Percentiles rank a stretch among this genome's conserved stretches.
These are phyloP conservation scores for Leishmania aethiopica DNA, from an alignment of 208 protist genomes.

Conservation along the genomic window DNA sequence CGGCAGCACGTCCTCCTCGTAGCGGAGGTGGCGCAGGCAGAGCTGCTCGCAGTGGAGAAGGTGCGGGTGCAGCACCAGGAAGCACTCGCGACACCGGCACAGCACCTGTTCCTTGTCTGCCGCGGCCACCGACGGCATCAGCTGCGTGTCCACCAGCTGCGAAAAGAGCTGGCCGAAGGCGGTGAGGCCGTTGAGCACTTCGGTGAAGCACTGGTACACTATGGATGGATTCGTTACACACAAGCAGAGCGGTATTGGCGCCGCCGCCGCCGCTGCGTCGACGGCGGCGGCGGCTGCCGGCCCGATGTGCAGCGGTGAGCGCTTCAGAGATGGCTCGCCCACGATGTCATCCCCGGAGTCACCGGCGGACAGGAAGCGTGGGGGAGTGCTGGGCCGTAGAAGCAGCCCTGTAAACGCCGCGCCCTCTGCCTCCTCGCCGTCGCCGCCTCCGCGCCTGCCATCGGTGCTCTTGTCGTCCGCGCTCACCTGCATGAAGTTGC, in stretches of 20 bases:
- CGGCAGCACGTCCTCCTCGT: constrained; percentile 56
- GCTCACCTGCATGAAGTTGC: background rate
- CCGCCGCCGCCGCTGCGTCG: background rate
- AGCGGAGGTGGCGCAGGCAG: constrained; percentile 31
- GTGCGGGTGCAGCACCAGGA: constrained; percentile 30
- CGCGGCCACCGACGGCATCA: background rate
- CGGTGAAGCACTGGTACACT: constrained; percentile 27
- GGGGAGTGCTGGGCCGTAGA: background rate
- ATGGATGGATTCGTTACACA: constrained; percentile 3
- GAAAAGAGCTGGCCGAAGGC: constrained; percentile 30
- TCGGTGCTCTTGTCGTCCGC: background rate
- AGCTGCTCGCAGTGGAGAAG: constrained; percentile 28
- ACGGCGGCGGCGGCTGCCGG: background rate
- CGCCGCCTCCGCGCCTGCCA: background rate
- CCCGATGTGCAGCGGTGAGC: background rate
- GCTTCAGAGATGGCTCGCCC: background rate
- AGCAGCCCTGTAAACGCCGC: background rate
- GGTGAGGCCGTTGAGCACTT: constrained; percentile 21
- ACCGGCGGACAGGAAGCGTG: background rate
- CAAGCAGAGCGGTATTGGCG: constrained; percentile 11
- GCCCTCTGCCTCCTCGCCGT: constrained; percentile 4
- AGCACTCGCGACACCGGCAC: constrained; percentile 14
- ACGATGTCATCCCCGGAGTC: background rate
- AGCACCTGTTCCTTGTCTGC: background rate
- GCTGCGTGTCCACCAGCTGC: constrained; percentile 26